Base-by-base conservation (phyloP, 495 filamentous ascomycete genomes). In the Lasiosphaeria ovina region DNA sequence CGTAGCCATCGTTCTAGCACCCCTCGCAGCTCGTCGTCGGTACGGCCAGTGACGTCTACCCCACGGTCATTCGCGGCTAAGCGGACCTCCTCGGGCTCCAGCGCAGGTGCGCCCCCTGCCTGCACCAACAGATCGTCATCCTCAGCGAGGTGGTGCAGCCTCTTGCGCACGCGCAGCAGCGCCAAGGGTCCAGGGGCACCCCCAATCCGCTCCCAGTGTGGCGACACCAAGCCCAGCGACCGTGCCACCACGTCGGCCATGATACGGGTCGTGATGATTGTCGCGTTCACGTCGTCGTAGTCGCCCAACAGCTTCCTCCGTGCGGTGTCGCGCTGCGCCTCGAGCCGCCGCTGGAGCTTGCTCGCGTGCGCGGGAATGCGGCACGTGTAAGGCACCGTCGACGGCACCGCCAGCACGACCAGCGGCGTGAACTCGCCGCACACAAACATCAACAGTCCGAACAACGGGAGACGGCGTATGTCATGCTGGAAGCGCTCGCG, bases 381-480 rank as follows among this genome's bases (percentile, higher is more conserved):
- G 68, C 93, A 96, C 0, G 90, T 89, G 57, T 79, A 82, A 0
- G 93, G 93, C 12, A 94, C 88, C 38, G 91, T 72, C 7, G 77
- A 75, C 6, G 84, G 84, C 16, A 93, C 73, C n/a, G 89, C 76
- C 5, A 88, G 71, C 0, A 88, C 80, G 6, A 94, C 69, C 2
- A 97, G 62, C 0, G 93, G 91, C 6, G 91, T 90, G 70, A 94
- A 86, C 69, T 97, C 93, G 3, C 91, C 94, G 69, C 87, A 91
- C 42, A 95, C 49, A 1, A 92, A 56, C 2, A 96, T 78, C 3
- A 96, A 69, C 3, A 96, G 24, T 0, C 69, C 83, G 70, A 98
- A 97, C 3, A 87, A 68, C 3, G 91, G 90, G 35, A 97, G 78
- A n/a, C 89, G 84, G 0, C 78, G 74, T 9, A 88, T 74, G 69